Base-by-base conservation (phyloP, 805 yeast species). In the Torulaspora indica region DNA sequence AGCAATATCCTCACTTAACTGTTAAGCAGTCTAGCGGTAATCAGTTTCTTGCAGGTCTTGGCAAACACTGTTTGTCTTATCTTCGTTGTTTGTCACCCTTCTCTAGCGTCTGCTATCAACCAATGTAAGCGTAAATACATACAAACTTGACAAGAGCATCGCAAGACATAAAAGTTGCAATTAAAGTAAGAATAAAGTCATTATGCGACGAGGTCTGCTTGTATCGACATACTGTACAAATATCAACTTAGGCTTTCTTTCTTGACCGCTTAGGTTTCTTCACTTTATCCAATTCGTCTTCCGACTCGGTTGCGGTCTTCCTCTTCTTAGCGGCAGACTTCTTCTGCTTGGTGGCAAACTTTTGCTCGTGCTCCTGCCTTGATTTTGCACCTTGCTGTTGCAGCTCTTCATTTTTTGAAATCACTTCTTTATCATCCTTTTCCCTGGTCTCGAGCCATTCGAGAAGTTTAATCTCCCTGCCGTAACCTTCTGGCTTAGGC, bases 401-500 rank as follows among this genome's bases (percentile, higher is more conserved):
- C 45, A 90, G 65, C 42, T 67, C 76, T 14, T 64, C 68, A 3
- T 68, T 57, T 56, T 77, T 83, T 1, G 58, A 71, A 1, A 70
- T 27, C 31, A 77, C 73, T 49, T 83, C 91, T 10, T 64, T 58
- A 48, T 84, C 86, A 35, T 78, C 81, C 22, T 42, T 42, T 6
- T 35, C 41, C 28, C 49, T 47, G 5, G 54, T 51, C 39, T 76
- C 77, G 30, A 91, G 67, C 91, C 95, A 87, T 61, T 88, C 93
- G 39, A 93, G 68, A 28, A 85, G 63, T 49, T 86, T 84, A 51
- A 90, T 82, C 63, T 90, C 97, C 43, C 81, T 84, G 0, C 90
- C 95, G 62, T 85, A 84, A 2, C 76, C 69, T 41, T 82, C 87
- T 54, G 81, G 84, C 33, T 80, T 71, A 3, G 71, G 77, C 12